These are phyloP conservation scores for Leucoagaricus sp. DNA, from an alignment of 1,284 basidiomycete genomes.

Conservation along the genomic window DNA sequence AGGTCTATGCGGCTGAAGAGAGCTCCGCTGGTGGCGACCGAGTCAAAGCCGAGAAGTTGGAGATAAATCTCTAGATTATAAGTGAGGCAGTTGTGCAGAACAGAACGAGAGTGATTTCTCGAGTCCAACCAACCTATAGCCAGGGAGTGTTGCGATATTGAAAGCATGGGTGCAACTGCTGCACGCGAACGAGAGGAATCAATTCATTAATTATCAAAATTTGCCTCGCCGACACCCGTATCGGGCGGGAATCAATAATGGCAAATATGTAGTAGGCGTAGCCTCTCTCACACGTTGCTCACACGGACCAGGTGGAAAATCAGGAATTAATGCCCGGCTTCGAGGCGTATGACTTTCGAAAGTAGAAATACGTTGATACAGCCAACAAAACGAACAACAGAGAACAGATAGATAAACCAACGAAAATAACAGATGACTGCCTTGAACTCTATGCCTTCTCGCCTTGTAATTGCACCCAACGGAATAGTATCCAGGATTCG, in stretches of 20 bases:
- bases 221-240: too few species aligned
- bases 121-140: conserved; percentile 56
- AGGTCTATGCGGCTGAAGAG: conserved; percentile 41
- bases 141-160: too few species aligned
- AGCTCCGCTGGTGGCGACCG: conserved; percentile 37
- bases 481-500: too few species aligned
- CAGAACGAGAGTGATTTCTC: conserved; percentile 63
- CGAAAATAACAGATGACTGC: background rate
- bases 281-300: too few species aligned
- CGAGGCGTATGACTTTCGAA: conserved; percentile 1
- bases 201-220: too few species aligned
- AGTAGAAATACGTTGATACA: conserved; percentile 23
- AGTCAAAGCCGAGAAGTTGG: conserved; percentile 44
- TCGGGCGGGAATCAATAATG: too few species aligned
- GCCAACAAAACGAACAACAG: conserved; percentile 18
- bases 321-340: too few species aligned
- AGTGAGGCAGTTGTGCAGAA: conserved; percentile 60
- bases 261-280: too few species aligned
- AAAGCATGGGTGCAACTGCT: too few species aligned
- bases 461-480: too few species aligned
- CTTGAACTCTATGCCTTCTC: conserved; percentile 16
- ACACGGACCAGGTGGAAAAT: too few species aligned
- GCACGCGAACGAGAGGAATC: too few species aligned
- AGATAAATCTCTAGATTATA: conserved; percentile 68
- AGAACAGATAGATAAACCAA: conserved; percentile 13